These are phyloP conservation scores for Amaranthus cruentus DNA, from an alignment of 148 eudicot genomes.

Conservation along the genomic window DNA sequence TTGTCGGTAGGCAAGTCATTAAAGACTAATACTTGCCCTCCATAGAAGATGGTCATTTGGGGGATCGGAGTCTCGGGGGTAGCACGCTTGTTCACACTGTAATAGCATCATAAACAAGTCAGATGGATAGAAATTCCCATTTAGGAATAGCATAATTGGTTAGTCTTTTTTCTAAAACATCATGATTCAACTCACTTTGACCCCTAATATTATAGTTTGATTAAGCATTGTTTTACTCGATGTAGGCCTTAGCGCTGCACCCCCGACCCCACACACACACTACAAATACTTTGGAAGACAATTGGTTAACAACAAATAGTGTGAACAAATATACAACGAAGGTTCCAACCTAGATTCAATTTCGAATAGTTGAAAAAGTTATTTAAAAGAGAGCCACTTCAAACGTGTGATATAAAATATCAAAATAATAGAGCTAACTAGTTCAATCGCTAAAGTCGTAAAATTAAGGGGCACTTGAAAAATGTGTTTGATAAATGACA, in stretches of 20 bases:
- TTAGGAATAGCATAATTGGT: neutral
- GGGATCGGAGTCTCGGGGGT: slow-evolving; percentile 43
- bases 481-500: no score
- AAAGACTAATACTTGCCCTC: slow-evolving; percentile 71
- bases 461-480: no score
- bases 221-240: no score
- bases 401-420: neutral
- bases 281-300: no score
- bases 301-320: neutral
- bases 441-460: no score
- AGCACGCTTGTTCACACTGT: slow-evolving; percentile 36
- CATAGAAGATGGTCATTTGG: slow-evolving; percentile 87
- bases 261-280: no score
- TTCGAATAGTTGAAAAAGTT: neutral
- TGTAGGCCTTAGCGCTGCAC: no score
- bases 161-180: neutral
- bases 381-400: neutral
- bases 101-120: slow-evolving; percentile 14
- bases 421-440: no score
- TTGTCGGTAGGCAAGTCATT: slow-evolving; percentile 68
- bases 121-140: neutral
- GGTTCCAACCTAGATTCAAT: neutral
- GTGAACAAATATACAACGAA: neutral
- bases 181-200: neutral
- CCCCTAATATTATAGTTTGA: neutral